Evolutionary conservation across 495 filamentous ascomycete species (phyloP).

Genomic region (Schizothecium vesticola): DNA sequence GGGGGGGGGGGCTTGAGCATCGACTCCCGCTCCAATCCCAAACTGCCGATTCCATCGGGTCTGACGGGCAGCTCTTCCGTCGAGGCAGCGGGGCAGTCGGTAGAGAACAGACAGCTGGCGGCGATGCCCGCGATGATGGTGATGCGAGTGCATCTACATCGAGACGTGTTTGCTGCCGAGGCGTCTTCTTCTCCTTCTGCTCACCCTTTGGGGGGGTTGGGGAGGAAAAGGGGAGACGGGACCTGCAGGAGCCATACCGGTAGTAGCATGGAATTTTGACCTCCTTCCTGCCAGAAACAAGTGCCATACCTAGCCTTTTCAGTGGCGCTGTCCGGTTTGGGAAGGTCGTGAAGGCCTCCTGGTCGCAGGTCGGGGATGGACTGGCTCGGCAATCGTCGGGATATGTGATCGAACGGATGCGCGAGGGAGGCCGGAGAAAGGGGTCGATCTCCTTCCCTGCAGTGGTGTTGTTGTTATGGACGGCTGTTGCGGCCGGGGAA

Average conservation of each 20-base stretch:
- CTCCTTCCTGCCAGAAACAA: background rate
- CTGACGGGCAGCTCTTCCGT: background rate
- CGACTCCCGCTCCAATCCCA: constrained; percentile 2
- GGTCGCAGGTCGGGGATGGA: background rate
- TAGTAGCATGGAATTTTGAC: background rate
- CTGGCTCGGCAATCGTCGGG: background rate
- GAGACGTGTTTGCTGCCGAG: background rate
- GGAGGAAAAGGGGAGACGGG: background rate
- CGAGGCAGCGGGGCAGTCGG: background rate
- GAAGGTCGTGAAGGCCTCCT: background rate
- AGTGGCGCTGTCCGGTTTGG: background rate
- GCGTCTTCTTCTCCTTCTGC: background rate
- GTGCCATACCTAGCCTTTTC: background rate
- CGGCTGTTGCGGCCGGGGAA: background rate
- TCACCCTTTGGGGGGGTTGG: background rate
- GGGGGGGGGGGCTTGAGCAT: background rate
- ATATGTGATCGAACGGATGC: background rate
- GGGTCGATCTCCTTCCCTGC: background rate
- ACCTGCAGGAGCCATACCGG: background rate
- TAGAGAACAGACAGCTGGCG: background rate
- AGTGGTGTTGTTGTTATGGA: background rate
- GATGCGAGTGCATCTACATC: background rate
- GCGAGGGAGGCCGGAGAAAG: background rate
- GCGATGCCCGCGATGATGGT: background rate
- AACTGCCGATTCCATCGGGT: constrained; percentile 1